Evolutionary conservation across 1,139 yeast genomes (phyloP).

Genomic region (Schizosaccharomyces versatilis): DNA sequence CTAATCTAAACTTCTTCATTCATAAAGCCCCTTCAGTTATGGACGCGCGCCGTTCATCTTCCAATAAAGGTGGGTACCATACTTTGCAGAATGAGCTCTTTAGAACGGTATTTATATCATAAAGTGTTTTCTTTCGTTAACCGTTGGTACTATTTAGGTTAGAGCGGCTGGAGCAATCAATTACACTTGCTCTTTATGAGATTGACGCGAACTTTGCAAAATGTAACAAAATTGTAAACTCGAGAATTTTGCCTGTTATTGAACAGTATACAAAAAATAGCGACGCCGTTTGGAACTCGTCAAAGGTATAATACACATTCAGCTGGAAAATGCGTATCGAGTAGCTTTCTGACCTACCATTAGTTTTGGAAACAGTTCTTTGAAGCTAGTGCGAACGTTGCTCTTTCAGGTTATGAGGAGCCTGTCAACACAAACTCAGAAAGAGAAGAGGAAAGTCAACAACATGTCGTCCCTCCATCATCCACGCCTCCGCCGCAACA

Average conservation of each 20-base stretch:
- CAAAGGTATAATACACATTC: conserved; percentile 10
- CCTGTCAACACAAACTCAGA: not conserved
- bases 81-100: no score
- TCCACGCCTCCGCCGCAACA: not conserved
- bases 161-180: conserved; percentile 60
- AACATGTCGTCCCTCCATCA: not conserved
- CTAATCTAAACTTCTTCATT: no score
- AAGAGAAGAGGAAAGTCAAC: not conserved
- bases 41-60: no score
- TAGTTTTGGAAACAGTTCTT: conserved; percentile 54
- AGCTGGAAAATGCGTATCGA: no score
- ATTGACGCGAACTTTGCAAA: conserved; percentile 51
- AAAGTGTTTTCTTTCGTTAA: no score
- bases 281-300: conserved; percentile 31
- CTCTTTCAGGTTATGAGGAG: conserved; percentile 36
- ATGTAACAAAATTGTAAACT: conserved; percentile 42
- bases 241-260: conserved; percentile 38
- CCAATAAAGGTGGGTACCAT: no score
- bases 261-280: conserved; percentile 36
- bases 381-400: conserved; percentile 55
- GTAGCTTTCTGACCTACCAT: no score
- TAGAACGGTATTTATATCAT: no score
- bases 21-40: no score
- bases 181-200: conserved; percentile 55
- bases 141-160: conserved; percentile 16